phyloP scores from a whole-genome alignment of 2,329 filamentous ascomycete genomes.

The Ascochyta viciae-villosae region DNA sequence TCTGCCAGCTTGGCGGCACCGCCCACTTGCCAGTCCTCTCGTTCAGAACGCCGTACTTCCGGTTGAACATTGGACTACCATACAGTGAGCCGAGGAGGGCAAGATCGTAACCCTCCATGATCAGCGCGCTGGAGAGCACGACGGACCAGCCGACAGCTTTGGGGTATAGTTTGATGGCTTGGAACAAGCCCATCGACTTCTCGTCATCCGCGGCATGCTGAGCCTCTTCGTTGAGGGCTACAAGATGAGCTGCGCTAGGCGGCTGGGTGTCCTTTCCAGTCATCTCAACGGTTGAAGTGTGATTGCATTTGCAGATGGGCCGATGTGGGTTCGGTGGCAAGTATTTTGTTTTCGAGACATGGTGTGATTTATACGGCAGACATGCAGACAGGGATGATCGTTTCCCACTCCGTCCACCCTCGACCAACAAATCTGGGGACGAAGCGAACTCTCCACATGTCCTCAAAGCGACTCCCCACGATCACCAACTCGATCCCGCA shows the following conservation, averaged over 20 bases:
- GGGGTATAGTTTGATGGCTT: slow-evolving; percentile 81
- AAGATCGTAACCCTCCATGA: slow-evolving; percentile 89
- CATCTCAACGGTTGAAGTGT: slow-evolving; percentile 17
- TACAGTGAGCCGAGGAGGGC: slow-evolving; percentile 80
- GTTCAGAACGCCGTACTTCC: slow-evolving; percentile 50
- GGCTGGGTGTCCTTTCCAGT: slow-evolving; percentile 26
- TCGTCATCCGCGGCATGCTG: slow-evolving; percentile 53
- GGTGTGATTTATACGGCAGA: slow-evolving; percentile 21
- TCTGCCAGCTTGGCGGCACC: slow-evolving; percentile 54
- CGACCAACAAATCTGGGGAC: slow-evolving; percentile 10
- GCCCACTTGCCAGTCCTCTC: slow-evolving; percentile 46
- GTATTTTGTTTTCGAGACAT: background rate
- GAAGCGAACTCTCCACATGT: slow-evolving; percentile 23
- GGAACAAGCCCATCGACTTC: slow-evolving; percentile 62
- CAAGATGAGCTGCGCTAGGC: slow-evolving; percentile 19
- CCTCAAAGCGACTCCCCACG: slow-evolving; percentile 18
- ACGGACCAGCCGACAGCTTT: slow-evolving; percentile 85
- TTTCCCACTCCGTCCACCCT: slow-evolving; percentile 5
- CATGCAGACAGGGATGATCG: slow-evolving; percentile 24
- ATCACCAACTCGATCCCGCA: slow-evolving; percentile 4
- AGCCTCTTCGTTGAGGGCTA: slow-evolving; percentile 35
- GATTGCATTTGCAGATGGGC: background rate
- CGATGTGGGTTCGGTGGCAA: background rate
- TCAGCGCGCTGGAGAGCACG: slow-evolving; percentile 83
- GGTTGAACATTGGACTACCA: slow-evolving; percentile 53